Conservation (phyloP, 2,329 filamentous ascomycete species). For the Raffaelea albimanens region DNA sequence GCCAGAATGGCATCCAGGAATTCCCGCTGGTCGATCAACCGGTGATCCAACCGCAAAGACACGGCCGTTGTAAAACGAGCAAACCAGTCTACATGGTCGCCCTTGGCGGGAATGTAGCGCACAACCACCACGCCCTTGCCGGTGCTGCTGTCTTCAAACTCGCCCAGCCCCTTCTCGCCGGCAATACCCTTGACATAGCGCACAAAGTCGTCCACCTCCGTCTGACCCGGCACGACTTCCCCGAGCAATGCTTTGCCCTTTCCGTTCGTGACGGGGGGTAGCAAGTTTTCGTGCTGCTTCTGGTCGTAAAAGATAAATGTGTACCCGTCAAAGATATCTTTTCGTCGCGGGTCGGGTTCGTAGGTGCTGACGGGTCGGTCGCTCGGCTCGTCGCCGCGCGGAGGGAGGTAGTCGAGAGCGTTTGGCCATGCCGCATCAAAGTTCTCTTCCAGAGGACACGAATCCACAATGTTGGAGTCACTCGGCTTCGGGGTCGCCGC, state of each 20-base stretch:
- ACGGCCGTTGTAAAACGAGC: slow-evolving; percentile 58
- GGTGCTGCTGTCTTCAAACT: slow-evolving; percentile 52
- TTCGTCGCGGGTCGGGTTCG: slow-evolving; percentile 55
- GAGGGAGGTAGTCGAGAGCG: slow-evolving; percentile 61
- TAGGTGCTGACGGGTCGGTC: slow-evolving; percentile 61
- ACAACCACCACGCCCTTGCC: slow-evolving; percentile 72
- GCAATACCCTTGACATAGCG: slow-evolving; percentile 65
- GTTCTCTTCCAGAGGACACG: slow-evolving; percentile 61
- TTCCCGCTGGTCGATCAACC: slow-evolving; percentile 79
- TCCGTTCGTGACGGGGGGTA: slow-evolving; percentile 66
- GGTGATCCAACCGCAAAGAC: slow-evolving; percentile 65
- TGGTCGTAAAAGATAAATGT: slow-evolving; percentile 80
- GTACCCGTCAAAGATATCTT: slow-evolving; percentile 72
- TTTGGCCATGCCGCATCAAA: slow-evolving; percentile 75
- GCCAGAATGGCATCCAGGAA: slow-evolving; percentile 82
- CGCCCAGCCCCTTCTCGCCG: slow-evolving; percentile 61
- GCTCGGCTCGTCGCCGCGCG: slow-evolving; percentile 65
- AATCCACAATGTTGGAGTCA: slow-evolving; percentile 38
- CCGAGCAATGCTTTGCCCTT: slow-evolving; percentile 72
- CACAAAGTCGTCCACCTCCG: slow-evolving; percentile 65
- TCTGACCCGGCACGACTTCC: slow-evolving; percentile 51
- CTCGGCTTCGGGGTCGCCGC: slow-evolving; percentile 33
- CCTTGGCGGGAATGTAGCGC: slow-evolving; percentile 53
- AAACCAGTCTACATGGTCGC: slow-evolving; percentile 54
- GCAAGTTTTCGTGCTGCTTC: slow-evolving; percentile 65